Percentiles rank a stretch among this genome's conserved stretches.
phyloP scores from a whole-genome alignment of 768 basidiomycete genomes.

The Collybia sordida region DNA sequence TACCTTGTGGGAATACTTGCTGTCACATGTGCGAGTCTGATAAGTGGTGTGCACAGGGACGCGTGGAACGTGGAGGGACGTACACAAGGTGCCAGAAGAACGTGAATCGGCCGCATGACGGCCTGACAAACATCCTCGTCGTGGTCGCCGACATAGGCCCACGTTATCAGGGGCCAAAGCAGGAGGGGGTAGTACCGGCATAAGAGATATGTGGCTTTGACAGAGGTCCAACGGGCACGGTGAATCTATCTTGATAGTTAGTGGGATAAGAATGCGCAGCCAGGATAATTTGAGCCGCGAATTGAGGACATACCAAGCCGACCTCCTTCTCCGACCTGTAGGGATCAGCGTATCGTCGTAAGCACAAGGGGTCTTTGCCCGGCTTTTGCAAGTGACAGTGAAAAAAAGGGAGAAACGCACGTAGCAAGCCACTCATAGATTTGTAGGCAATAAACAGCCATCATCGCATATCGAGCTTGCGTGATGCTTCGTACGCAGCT shows the following conservation, averaged over 20 bases:
- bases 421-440: constrained; percentile 37
- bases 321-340: constrained; percentile 29
- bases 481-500: constrained; percentile 13
- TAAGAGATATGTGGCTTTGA: constrained; percentile 38
- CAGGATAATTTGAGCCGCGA: background rate
- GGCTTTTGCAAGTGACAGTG: background rate
- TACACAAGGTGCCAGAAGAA: constrained; percentile 33
- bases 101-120: constrained; percentile 28
- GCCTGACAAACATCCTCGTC: constrained; percentile 25
- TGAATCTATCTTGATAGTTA: constrained; percentile 26
- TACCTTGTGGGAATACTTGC: constrained; percentile 45
- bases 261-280: background rate
- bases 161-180: constrained; percentile 35
- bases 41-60: background rate
- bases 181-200: constrained; percentile 42
- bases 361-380: background rate
- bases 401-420: constrained; percentile 22
- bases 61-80: constrained; percentile 4
- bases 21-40: constrained; percentile 10
- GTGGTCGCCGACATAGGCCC: constrained; percentile 37
- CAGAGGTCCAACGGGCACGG: constrained; percentile 32
- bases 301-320: constrained; percentile 26
- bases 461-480: constrained; percentile 29
- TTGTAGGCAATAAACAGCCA: constrained; percentile 28
- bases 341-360: background rate